phyloP scores from a whole-genome alignment of 345 rosid species.

The Noccaea caerulescens region DNA sequence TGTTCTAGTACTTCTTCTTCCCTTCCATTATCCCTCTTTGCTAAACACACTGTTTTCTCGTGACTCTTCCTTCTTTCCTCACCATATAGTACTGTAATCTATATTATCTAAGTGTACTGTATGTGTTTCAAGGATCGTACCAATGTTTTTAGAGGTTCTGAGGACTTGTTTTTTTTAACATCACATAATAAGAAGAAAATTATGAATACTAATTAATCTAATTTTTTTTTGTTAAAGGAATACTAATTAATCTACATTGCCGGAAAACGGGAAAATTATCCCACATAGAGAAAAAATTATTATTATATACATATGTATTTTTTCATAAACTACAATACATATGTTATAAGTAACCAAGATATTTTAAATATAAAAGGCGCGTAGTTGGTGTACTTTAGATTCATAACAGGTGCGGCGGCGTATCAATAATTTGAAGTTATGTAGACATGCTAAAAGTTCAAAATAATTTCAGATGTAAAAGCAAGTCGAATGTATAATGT shows the following conservation, averaged over 20 bases:
- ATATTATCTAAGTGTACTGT: constrained; percentile 12
- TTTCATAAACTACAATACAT: too few relatives aligned
- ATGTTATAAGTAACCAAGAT: background rate
- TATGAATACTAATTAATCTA: background rate
- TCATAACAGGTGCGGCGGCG: background rate
- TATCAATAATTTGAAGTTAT: background rate
- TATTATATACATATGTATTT: too few relatives aligned
- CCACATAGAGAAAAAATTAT: background rate
- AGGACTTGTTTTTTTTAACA: background rate
- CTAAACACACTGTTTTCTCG: constrained; percentile 34
- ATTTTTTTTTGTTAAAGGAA: background rate
- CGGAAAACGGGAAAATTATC: background rate
- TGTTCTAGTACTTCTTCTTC: constrained; percentile 33
- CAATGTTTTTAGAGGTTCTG: background rate
- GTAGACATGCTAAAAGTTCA: background rate
- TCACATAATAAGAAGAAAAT: background rate
- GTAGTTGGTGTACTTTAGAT: background rate
- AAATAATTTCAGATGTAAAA: background rate
- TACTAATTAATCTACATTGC: background rate
- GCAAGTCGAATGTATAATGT: background rate
- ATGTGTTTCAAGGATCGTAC: constrained; percentile 23
- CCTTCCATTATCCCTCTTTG: background rate
- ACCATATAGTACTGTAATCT: constrained; percentile 17
- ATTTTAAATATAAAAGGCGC: background rate
- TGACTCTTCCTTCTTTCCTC: constrained; percentile 38